Base-by-base conservation (phyloP, 2,329 filamentous ascomycete species). In the Epicoccum nigrum region DNA sequence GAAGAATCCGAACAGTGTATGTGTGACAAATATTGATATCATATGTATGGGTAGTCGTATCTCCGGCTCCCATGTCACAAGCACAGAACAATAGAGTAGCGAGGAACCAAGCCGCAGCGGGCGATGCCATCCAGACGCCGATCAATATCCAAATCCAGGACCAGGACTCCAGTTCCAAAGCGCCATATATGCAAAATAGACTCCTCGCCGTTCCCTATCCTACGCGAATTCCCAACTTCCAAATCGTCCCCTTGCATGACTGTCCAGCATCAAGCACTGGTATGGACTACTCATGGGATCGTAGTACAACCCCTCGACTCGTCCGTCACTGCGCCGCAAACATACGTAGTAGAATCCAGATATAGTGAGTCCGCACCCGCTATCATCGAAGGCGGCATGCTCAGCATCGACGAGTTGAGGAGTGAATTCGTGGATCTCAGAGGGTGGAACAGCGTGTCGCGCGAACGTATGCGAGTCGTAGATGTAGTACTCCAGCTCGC, bases 341-440 rank as follows among this genome's bases (percentile, higher is more conserved):
- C 76, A 78, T 5, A 81, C 74, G 58, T 81, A 83, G 56, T 83
- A 83, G 55, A 83, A 83, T 0, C 81, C 81, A 21, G 70, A 75
- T 45, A 83, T 83, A 7, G 80, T 83, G 30, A 82, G 66, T 0
- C 80, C 80, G 45, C 68, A 73, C 13, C 71, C 67, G 4, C 66
- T 64, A 16, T 71, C 67, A n/a, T 69, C 68, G 44, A 71, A 69
- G 2, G 55, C 51, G 0, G 56, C 55, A 7, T 66, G 64, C 34
- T 67, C 64, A 1, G 53, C 47, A 13, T 68, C 65, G 13, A 27
- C 21, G 15, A 33, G 15, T 13, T 20, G 39, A 1, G 32, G 38
- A 5, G 17, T 16, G 4, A 25, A 23, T 12, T 28, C 31, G 13
- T 25, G 40, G 19, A 42, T 33, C 9, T 42, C 38, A 7, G 19